A percentile compares a stretch with the other conserved stretches of the same genome.
Conservation (phyloP, 169 alveolate species). For the Toxoplasma gondii region DNA sequence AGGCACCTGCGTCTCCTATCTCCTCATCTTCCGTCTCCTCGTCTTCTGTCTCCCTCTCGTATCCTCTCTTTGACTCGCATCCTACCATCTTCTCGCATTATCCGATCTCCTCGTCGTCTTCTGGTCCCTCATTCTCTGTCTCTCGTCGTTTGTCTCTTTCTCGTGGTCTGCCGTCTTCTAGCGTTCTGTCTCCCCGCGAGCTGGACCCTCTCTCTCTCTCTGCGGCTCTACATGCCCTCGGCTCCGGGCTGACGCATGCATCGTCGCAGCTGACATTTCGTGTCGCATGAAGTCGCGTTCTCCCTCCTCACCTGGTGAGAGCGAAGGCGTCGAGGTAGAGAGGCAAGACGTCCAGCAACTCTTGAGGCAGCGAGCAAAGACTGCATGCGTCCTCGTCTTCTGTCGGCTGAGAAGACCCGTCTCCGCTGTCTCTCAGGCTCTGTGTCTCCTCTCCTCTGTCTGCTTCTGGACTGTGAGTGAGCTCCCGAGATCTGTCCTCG, state of each 20-base stretch:
- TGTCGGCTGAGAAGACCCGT: not conserved
- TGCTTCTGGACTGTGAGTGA: not conserved
- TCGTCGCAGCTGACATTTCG: too few relatives aligned
- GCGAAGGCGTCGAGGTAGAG: slow-evolving; percentile 29
- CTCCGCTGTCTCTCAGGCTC: not conserved
- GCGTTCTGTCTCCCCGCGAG: too few relatives aligned
- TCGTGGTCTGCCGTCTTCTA: not conserved
- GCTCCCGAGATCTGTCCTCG: not conserved
- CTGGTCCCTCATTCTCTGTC: too few relatives aligned
- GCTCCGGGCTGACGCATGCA: too few relatives aligned
- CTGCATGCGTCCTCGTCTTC: not conserved
- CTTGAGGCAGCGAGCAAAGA: not conserved
- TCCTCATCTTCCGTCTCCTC: not conserved
- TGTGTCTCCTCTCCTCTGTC: not conserved
- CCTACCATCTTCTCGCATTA: too few relatives aligned
- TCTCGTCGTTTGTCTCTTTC: too few relatives aligned
- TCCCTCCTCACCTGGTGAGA: slow-evolving; percentile 12
- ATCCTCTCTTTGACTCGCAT: too few relatives aligned
- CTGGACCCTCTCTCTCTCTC: too few relatives aligned
- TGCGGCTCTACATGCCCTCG: too few relatives aligned
- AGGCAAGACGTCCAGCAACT: not conserved
- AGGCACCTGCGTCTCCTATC: not conserved
- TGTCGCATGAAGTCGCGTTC: too few relatives aligned
- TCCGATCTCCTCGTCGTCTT: too few relatives aligned
- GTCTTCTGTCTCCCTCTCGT: not conserved